Percentiles rank a stretch among this genome's conserved stretches.
phyloP scores from a whole-genome alignment of 768 basidiomycete species.

The Megacollybia marginata region DNA sequence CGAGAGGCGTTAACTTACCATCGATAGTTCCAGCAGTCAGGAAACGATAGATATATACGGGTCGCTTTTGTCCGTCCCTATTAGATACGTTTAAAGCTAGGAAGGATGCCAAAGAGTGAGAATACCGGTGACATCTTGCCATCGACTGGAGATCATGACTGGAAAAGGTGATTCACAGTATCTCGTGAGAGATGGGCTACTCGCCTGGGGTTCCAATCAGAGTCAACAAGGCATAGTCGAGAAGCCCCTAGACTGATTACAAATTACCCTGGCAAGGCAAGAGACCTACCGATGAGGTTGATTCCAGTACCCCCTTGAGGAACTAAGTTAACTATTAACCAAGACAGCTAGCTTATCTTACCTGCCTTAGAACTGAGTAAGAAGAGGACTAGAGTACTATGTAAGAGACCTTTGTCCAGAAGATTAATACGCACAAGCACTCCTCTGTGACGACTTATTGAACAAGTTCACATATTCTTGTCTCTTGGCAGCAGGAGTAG shows the following conservation, averaged over 20 bases:
- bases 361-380: slow-evolving; percentile 88
- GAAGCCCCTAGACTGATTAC: slow-evolving; percentile 50
- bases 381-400: slow-evolving; percentile 60
- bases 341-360: slow-evolving; percentile 9
- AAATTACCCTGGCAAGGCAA: not conserved
- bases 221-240: slow-evolving; percentile 78
- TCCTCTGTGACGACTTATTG: slow-evolving; percentile 68
- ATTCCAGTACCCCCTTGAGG: slow-evolving; percentile 79
- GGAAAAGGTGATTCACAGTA: not conserved
- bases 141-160: slow-evolving; percentile 94
- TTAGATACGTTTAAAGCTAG: slow-evolving; percentile 6
- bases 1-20: slow-evolving; percentile 31
- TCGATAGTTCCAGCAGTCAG: slow-evolving; percentile 88
- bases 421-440: slow-evolving; percentile 49
- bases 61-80: slow-evolving; percentile 90
- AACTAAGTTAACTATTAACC: not conserved
- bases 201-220: slow-evolving; percentile 91
- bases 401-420: not conserved
- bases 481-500: slow-evolving; percentile 67
- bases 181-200: slow-evolving; percentile 1
- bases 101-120: slow-evolving; percentile 3
- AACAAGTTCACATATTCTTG: slow-evolving; percentile 86
- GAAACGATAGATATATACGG: slow-evolving; percentile 86
- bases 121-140: slow-evolving; percentile 90
- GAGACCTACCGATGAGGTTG: slow-evolving; percentile 67